A percentile compares a stretch with the other conserved stretches of the same genome.
Evolutionary conservation across 805 yeast species (phyloP).

Genomic region (Ogataea glucozyma): DNA sequence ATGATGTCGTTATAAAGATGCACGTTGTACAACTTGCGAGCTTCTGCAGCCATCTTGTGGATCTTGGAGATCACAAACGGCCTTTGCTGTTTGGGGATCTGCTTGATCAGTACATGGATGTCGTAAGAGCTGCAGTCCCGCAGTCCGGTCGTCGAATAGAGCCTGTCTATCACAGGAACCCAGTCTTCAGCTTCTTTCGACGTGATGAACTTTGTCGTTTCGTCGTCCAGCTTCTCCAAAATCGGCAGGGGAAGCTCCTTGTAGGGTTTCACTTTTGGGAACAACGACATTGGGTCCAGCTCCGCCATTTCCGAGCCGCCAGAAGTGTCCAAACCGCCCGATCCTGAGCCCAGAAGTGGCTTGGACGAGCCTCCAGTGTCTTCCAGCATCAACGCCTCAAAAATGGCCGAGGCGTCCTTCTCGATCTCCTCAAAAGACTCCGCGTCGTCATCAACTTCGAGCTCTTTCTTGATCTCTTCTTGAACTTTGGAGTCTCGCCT

Average conservation of each 20-base stretch:
- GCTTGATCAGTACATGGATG: slow-evolving; percentile 38
- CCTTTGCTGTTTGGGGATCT: slow-evolving; percentile 44
- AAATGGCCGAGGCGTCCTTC: slow-evolving; percentile 32
- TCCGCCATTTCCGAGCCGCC: neutral
- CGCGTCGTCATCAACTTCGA: slow-evolving; percentile 20
- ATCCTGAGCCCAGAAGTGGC: neutral
- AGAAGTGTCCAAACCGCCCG: neutral
- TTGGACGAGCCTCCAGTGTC: slow-evolving; percentile 11
- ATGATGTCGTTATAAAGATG: slow-evolving; percentile 41
- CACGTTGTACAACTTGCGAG: slow-evolving; percentile 34
- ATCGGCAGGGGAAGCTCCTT: slow-evolving; percentile 40
- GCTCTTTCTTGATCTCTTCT: slow-evolving; percentile 21
- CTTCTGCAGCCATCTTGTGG: slow-evolving; percentile 40
- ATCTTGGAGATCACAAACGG: slow-evolving; percentile 37
- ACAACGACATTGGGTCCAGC: slow-evolving; percentile 19
- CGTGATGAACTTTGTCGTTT: slow-evolving; percentile 42
- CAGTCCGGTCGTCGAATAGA: slow-evolving; percentile 39
- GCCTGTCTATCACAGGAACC: slow-evolving; percentile 44
- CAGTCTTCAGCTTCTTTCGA: slow-evolving; percentile 45
- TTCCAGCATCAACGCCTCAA: slow-evolving; percentile 27
- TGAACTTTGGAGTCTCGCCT: slow-evolving; percentile 22
- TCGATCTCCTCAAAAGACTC: slow-evolving; percentile 21
- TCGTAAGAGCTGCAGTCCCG: slow-evolving; percentile 35
- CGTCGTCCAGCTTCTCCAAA: slow-evolving; percentile 38
- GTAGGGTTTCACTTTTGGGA: slow-evolving; percentile 30